Conservation (phyloP, 164 flowering plant species). For the Magnolia sinica region DNA sequence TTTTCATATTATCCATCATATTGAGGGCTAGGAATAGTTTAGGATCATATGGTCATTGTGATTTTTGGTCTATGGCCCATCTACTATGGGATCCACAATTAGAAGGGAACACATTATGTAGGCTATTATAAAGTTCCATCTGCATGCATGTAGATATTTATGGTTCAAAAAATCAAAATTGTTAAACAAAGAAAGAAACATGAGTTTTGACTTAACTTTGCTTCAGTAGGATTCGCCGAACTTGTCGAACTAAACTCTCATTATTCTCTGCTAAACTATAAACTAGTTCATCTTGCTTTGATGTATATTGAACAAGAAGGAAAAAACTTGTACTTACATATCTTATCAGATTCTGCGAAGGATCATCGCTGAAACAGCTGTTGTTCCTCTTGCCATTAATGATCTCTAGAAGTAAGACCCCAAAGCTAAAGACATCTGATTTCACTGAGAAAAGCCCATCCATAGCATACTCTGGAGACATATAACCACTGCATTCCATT, state of each 20-base stretch:
- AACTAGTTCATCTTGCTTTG: background rate
- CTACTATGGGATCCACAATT: too few species aligned
- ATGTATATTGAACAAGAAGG: too few species aligned
- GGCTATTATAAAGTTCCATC: background rate
- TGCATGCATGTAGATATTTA: background rate
- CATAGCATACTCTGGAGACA: background rate
- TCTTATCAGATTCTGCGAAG: background rate
- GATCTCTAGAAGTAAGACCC: background rate
- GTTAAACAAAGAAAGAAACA: too few species aligned
- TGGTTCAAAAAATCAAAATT: background rate
- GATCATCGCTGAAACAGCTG: background rate
- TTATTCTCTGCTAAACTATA: background rate
- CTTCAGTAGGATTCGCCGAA: background rate
- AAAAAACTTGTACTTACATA: background rate
- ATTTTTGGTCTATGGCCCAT: too few species aligned
- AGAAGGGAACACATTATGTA: background rate
- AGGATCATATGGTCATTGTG: too few species aligned
- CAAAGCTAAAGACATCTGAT: background rate
- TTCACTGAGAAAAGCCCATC: background rate
- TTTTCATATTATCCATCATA: too few species aligned
- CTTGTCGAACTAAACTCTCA: background rate
- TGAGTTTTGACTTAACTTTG: background rate
- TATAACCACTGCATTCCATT: background rate
- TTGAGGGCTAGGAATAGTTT: too few species aligned
- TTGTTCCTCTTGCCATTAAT: slow-evolving; percentile 3